Base-by-base conservation (phyloP, 2,329 filamentous ascomycete genomes). In the Claviceps spartinae region DNA sequence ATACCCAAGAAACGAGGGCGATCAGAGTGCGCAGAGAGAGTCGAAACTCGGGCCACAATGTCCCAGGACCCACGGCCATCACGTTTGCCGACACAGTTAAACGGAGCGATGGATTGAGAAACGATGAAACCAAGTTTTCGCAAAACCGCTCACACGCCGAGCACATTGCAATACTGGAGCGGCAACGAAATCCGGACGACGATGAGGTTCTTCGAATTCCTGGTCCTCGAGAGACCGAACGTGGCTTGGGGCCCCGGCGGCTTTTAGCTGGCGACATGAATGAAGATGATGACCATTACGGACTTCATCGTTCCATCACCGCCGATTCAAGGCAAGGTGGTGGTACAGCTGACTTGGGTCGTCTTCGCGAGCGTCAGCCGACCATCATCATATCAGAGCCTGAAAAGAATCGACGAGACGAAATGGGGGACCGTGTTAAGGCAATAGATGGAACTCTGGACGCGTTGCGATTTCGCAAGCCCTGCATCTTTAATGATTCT, bases 161-260 rank as follows among this genome's bases (percentile, higher is more conserved):
- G 55, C 88, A 95, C 62, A 94, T 96, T 61, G 86, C 86, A 5
- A 93, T 97, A 60, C 66, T 96, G 14, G 82, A 95, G 65, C 83
- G 85, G 36, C 91, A 96, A 65, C 80, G 89, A 40, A 84, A 87
- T 52, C 81, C 82, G 55, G 83, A 86, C 52, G 83, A 81, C 45
- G 82, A 81, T 45, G 82, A 83, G 37, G 81, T 89, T 0, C 71
- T 97, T 44, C 84, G 88, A 42, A 97, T 98, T 60, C 93, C 93
- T 0, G 90, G 90, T 20, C 93, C 93, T 1, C 77, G 90, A 59
- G 93, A 97, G 62, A 90, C 85, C 48, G 93, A 98, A 60, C 80
- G 81, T 49, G 93, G 91, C 26, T 76, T 88, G 55, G 73, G 82
- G 9, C 90, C 90, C 2, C 71, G 73, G 52, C 71, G 74, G 34